Percentiles rank a stretch among this genome's conserved stretches.
Evolutionary conservation across 2,329 filamentous ascomycete genomes (phyloP).

Genomic region (Cercospora sp.): DNA sequence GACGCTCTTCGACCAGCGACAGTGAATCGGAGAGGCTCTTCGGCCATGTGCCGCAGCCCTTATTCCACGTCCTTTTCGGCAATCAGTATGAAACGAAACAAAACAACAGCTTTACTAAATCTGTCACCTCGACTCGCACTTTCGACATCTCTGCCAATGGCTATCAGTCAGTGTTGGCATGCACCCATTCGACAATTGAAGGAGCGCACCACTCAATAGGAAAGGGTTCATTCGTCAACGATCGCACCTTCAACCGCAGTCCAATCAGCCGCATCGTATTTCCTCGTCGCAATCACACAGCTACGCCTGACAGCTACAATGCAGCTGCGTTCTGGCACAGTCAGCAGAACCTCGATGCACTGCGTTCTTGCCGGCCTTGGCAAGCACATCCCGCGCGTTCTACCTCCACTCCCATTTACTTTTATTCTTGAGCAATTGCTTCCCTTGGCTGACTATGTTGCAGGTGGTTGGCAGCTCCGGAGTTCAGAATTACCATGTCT

Average conservation of each 20-base stretch:
- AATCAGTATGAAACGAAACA: constrained; percentile 34
- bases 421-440: not conserved
- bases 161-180: constrained; percentile 7
- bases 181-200: constrained; percentile 9
- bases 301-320: constrained; percentile 4
- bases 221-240: constrained; percentile 12
- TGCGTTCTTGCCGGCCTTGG: constrained; percentile 10
- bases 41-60: constrained; percentile 21
- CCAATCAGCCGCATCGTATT: constrained; percentile 13
- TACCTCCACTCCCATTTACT: not conserved
- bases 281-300: not conserved
- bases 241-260: constrained; percentile 15
- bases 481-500: not conserved
- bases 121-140: constrained; percentile 27
- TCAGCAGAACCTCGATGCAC: constrained; percentile 5
- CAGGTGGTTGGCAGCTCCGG: not conserved
- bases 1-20: constrained; percentile 25
- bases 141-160: constrained; percentile 22
- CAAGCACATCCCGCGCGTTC: constrained; percentile 11
- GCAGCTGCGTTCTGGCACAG: not conserved
- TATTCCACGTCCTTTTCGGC: constrained; percentile 28
- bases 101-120: constrained; percentile 30
- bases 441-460: not conserved
- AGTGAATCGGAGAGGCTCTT: constrained; percentile 26
- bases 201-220: constrained; percentile 11